Base-by-base conservation (phyloP, 2,329 filamentous ascomycete species). In the Alternaria gaisen region DNA sequence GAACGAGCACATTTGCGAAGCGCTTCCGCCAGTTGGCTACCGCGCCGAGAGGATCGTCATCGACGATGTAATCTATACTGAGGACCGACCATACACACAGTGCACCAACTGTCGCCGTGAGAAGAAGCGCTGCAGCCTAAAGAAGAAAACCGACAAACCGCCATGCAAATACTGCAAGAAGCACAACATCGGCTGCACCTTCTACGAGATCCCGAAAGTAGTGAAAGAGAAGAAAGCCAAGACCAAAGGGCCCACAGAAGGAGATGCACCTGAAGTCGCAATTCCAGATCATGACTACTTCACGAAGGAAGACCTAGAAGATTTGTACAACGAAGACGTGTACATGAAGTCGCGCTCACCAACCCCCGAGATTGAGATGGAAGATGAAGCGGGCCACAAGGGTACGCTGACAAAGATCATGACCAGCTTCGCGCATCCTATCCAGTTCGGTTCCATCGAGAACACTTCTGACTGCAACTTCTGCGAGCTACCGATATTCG, bases 371-470 rank as follows among this genome's bases (percentile, higher is more conserved):
- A 53, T 72, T 0, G 63, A 70, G 12, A 70, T 77, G 67, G 63
- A 70, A 26, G 77, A 79, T 26, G 42, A 61, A 1, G 48, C 61
- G 8, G 75, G 75, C 8, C 67, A 69, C 57, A 61, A 28, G 12
- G 77, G 77, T 2, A 38, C 56, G 12, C 50, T 73, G 16, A 72
- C 66, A 8, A 74, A 67, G 30, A 76, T 82, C 43, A 60, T 59
- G 3, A 83, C 81, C 1, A 77, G 71, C 1, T 79, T 80, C 50
- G 74, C 80, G 1, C 80, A 83, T 48, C 81, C 81, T 0, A 76
- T 83, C 12, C 38, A 63, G 4, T 82, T 83, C 56, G 58, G 67
- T 24, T 41, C 38, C 7, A 16, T 43, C 4, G 11, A 42, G 0
- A 57, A 68, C 11, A 50, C 60, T 5, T 26, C 42, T 2, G 58